Conservation (phyloP, 2,329 filamentous ascomycete species). For the Cladophialophora carrionii region DNA sequence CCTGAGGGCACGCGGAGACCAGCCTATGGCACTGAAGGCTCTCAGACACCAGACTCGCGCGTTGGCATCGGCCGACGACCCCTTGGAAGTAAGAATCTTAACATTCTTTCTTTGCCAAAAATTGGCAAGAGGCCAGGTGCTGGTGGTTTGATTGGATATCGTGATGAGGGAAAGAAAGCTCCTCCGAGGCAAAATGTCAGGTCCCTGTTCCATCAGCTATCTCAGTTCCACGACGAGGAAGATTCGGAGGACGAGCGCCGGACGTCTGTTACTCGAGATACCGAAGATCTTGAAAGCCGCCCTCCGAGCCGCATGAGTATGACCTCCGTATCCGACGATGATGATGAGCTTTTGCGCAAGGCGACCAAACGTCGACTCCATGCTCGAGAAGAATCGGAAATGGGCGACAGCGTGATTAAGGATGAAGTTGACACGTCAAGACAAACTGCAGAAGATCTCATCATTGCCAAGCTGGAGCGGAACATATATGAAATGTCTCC, state of each 20-base stretch:
- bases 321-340: conserved; percentile 57
- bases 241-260: conserved; percentile 84
- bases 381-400: conserved; percentile 38
- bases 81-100: conserved; percentile 51
- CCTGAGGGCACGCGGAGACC: conserved; percentile 64
- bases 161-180: conserved; percentile 67
- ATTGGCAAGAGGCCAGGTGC: conserved; percentile 69
- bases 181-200: conserved; percentile 67
- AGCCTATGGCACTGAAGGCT: conserved; percentile 64
- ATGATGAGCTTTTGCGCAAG: conserved; percentile 49
- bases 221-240: conserved; percentile 75
- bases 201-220: conserved; percentile 78
- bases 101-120: conserved; percentile 68
- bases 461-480: conserved; percentile 39
- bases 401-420: conserved; percentile 37
- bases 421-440: conserved; percentile 36
- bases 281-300: conserved; percentile 82
- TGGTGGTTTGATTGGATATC: conserved; percentile 65
- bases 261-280: conserved; percentile 71
- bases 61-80: conserved; percentile 44
- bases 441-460: conserved; percentile 36
- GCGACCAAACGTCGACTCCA: conserved; percentile 35
- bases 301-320: conserved; percentile 71
- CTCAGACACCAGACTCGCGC: conserved; percentile 63
- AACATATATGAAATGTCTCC: conserved; percentile 56